Evolutionary conservation across 768 basidiomycete genomes (phyloP).

Genomic region (Tricholoma bakamatsutake): DNA sequence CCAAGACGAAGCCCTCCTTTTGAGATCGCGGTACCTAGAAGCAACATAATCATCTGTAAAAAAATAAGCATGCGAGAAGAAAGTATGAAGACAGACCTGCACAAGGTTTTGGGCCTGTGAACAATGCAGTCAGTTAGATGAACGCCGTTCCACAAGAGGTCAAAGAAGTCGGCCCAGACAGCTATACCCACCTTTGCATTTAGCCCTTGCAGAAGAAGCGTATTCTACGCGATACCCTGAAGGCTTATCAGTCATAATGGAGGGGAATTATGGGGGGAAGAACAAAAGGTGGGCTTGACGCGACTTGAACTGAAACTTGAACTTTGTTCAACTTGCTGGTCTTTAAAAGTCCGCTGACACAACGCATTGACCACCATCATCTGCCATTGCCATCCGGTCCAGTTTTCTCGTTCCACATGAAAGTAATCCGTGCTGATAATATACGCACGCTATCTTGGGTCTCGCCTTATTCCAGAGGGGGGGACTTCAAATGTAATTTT

Average conservation of each 20-base stretch:
- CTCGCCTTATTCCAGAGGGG: neutral
- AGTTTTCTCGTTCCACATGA: neutral
- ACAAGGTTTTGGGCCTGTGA: constrained; percentile 73
- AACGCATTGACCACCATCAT: constrained; percentile 37
- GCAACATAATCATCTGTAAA: constrained; percentile 8
- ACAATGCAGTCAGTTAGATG: constrained; percentile 14
- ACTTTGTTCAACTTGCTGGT: constrained; percentile 19
- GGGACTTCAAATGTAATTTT: neutral
- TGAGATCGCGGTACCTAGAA: constrained; percentile 56
- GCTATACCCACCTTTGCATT: constrained; percentile 65
- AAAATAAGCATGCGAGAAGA: constrained; percentile 6
- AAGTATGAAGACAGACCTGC: constrained; percentile 36
- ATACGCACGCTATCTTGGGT: neutral
- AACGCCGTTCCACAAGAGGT: constrained; percentile 17
- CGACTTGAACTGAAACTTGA: constrained; percentile 25
- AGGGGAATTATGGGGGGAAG: neutral
- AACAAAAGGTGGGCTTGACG: constrained; percentile 21
- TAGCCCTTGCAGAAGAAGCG: constrained; percentile 57
- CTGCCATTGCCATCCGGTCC: neutral
- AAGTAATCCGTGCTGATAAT: neutral
- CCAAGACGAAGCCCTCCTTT: constrained; percentile 77
- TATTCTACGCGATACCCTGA: constrained; percentile 78
- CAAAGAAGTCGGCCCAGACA: constrained; percentile 2
- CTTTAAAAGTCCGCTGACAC: constrained; percentile 43
- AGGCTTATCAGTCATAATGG: constrained; percentile 43